A percentile compares a stretch with the other conserved stretches of the same genome.
Evolutionary conservation across 1,139 yeast genomes (phyloP).

Genomic region (Eremothecium coryli): DNA sequence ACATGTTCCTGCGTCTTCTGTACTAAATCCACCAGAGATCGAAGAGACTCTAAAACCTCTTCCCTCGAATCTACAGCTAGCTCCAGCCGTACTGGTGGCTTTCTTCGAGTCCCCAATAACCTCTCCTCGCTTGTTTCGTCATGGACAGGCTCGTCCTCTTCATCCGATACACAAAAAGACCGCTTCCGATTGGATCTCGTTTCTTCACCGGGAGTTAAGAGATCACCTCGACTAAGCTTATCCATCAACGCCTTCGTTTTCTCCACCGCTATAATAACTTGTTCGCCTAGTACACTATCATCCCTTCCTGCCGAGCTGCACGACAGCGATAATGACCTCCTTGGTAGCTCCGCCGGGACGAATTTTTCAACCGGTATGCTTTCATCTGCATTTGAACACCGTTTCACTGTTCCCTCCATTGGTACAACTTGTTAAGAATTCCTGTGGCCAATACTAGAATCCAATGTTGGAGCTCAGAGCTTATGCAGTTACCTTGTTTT

Average conservation of each 20-base stretch:
- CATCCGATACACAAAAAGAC: no score
- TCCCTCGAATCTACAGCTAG: constrained; percentile 4
- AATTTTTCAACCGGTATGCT: neutral
- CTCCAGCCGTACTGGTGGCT: neutral
- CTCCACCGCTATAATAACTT: constrained; percentile 6
- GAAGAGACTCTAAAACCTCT: constrained; percentile 10
- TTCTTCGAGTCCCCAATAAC: neutral
- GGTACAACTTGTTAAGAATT: no score
- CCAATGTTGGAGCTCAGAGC: no score
- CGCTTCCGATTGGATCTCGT: no score
- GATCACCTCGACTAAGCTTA: neutral
- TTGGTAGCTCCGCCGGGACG: neutral
- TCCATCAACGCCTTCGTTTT: constrained; percentile 2
- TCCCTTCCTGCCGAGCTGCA: constrained; percentile 3
- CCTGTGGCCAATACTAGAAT: no score
- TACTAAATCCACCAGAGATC: constrained; percentile 13
- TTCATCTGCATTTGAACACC: no score
- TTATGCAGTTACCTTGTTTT: no score
- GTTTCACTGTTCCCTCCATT: no score
- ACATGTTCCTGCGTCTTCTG: constrained; percentile 17
- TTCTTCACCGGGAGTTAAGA: no score
- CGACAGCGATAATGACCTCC: constrained; percentile 6
- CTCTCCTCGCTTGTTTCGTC: no score
- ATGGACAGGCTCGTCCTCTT: no score
- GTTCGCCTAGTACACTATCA: constrained; percentile 7